A percentile compares a stretch with the other conserved stretches of the same genome.
Evolutionary conservation across 2,329 filamentous ascomycete species (phyloP).

Genomic region (Penicillium sp.): DNA sequence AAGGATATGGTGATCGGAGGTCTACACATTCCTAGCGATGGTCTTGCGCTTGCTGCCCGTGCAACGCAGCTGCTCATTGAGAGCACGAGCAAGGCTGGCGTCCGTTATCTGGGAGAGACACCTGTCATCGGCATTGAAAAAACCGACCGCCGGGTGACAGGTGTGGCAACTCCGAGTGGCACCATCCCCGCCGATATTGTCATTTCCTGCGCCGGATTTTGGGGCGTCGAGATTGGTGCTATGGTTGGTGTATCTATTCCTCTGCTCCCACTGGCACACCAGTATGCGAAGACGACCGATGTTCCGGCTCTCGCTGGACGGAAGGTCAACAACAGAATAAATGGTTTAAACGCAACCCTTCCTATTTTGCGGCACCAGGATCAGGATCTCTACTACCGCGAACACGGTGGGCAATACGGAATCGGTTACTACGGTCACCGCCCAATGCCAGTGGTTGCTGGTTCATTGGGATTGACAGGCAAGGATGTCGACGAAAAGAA

Average conservation of each 20-base stretch:
- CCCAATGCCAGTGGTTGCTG: constrained; percentile 57
- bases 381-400: constrained; percentile 60
- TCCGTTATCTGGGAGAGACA: constrained; percentile 54
- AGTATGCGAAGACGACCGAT: constrained; percentile 59
- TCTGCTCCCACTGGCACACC: constrained; percentile 58
- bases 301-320: constrained; percentile 45
- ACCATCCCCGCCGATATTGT: constrained; percentile 56
- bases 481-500: constrained; percentile 54
- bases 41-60: constrained; percentile 57
- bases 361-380: constrained; percentile 62
- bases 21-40: constrained; percentile 58
- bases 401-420: constrained; percentile 59
- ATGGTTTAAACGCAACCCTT: constrained; percentile 47
- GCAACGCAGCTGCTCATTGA: constrained; percentile 59
- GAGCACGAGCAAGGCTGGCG: constrained; percentile 55
- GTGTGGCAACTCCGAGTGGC: constrained; percentile 50
- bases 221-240: constrained; percentile 61
- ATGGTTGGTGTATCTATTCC: constrained; percentile 58
- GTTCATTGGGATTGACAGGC: constrained; percentile 51
- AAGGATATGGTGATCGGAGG: constrained; percentile 54
- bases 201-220: constrained; percentile 61
- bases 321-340: constrained; percentile 45
- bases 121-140: constrained; percentile 56
- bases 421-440: constrained; percentile 63
- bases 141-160: constrained; percentile 50